phyloP scores from a whole-genome alignment of 2,329 filamentous ascomycete species.

The Magnaporthiopsis poae region DNA sequence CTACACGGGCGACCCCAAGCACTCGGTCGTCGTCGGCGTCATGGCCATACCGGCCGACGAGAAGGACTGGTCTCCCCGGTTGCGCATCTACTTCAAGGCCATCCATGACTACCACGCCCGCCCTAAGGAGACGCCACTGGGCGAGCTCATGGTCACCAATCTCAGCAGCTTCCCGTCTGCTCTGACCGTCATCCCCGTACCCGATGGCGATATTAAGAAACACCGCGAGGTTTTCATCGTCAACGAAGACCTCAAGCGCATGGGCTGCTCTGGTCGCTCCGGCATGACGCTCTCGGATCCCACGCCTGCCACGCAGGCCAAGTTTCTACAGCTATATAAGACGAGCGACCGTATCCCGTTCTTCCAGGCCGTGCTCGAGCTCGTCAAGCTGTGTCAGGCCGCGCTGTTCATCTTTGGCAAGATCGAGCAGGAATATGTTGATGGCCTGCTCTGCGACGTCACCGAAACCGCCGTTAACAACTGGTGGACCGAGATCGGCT shows the following conservation, averaged over 20 bases:
- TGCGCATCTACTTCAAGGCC: constrained; percentile 77
- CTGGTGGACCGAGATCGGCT: constrained; percentile 93
- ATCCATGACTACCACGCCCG: constrained; percentile 77
- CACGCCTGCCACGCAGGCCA: constrained; percentile 71
- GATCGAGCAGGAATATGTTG: constrained; percentile 77
- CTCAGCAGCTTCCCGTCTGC: constrained; percentile 84
- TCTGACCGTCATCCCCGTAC: constrained; percentile 81
- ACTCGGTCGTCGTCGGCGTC: constrained; percentile 69
- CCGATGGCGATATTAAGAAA: constrained; percentile 71
- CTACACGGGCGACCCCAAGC: constrained; percentile 76
- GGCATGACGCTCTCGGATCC: constrained; percentile 73
- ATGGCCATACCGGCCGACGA: constrained; percentile 75
- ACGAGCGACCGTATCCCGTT: constrained; percentile 75
- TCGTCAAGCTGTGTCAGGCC: constrained; percentile 84
- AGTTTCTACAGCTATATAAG: constrained; percentile 84
- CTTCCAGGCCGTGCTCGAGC: constrained; percentile 68
- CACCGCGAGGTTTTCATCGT: constrained; percentile 81
- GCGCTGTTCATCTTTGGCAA: constrained; percentile 82
- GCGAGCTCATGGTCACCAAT: constrained; percentile 88
- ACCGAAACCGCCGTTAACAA: constrained; percentile 83
- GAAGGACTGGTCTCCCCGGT: constrained; percentile 63
- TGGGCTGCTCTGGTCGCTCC: constrained; percentile 83
- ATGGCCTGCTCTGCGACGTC: constrained; percentile 84
- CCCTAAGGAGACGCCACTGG: constrained; percentile 69
- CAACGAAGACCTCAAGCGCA: constrained; percentile 84